Evolutionary conservation across 2,329 filamentous ascomycete genomes (phyloP).

Genomic region (Microdochium paspali): DNA sequence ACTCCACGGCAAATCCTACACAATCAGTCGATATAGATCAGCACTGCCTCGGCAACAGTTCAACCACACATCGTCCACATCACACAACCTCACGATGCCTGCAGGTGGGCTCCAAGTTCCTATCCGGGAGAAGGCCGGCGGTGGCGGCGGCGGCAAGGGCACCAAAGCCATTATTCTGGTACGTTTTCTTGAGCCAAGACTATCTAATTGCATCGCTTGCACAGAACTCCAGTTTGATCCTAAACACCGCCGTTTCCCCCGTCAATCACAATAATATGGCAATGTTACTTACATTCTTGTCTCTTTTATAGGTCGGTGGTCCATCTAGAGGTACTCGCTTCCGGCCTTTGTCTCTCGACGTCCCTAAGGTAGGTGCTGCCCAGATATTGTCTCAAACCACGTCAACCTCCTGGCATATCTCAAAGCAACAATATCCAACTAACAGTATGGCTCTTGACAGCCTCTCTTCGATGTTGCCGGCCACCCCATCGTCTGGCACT

Average conservation of each 20-base stretch:
- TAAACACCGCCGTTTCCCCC: constrained; percentile 10
- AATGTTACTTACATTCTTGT: constrained; percentile 17
- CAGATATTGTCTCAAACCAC: constrained; percentile 1
- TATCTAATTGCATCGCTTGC: no score
- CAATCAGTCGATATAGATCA: neutral
- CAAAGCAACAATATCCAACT: neutral
- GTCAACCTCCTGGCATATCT: neutral
- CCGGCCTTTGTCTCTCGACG: constrained; percentile 86
- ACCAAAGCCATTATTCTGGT: constrained; percentile 96
- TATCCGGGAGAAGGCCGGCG: constrained; percentile 39
- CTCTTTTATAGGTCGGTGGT: constrained; percentile 65
- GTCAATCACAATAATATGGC: constrained; percentile 9
- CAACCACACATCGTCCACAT: neutral
- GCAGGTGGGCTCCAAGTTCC: constrained; percentile 38
- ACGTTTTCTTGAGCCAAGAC: no score
- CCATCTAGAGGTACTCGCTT: constrained; percentile 94
- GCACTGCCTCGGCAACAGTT: neutral
- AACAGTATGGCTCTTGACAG: constrained; percentile 30
- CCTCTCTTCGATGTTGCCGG: constrained; percentile 97
- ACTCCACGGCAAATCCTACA: neutral
- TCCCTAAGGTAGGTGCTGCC: constrained; percentile 66
- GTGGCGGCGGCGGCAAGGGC: constrained; percentile 38
- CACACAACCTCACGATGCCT: neutral
- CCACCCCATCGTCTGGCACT: constrained; percentile 97
- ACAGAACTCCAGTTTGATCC: no score